Evolutionary conservation across 192 early-diverging fungal genomes (phyloP), one percentile per base, ranked within the genome.

Genomic region (Backusella mclennaniae): DNA sequence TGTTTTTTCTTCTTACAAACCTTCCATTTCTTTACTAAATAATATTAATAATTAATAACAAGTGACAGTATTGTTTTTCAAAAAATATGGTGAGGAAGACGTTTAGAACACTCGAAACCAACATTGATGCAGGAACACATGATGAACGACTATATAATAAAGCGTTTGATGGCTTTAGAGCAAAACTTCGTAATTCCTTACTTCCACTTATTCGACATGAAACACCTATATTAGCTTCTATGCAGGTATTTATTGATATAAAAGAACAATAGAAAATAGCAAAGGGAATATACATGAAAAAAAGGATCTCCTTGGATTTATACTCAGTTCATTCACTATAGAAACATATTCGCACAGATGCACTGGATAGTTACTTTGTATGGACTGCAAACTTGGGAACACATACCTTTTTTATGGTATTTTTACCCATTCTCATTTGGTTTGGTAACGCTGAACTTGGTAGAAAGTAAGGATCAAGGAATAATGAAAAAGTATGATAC

Each of bases 371-470:
- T 8, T 85, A 92, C 71, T 94, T 95, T 76, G 78, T 90, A 21
- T 86, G 84, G 79, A 90, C 93, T 11, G 89, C 92, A 3, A 90
- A 91, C 83, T 88, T 96, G 9, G 96, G 96, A 11, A 95, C 93
- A 49, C 96, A 96, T 74, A 90, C 91, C 19, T 95, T 95, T 74
- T 98, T 96, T 81, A 85, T 98, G 84, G 79, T 94, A 15, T 85
- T 90, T 35, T 79, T 96, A 19, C 96, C 96, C 14, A 82, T 92
- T 29, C 82, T 95, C 33, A 95, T 96, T 76, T 93, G 93, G 86
- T 93, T 94, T 68, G 92, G 92, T 29, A 86, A 89, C 63, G 85
- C 89, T n/a, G 73, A 84, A 75, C 85, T 93, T 76, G 90, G 88
- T 31, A 80, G 87, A 77, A 81, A 85, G 89, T 89, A 83, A 63